Percentiles rank a stretch among this genome's conserved stretches.
Conservation (phyloP, 768 basidiomycete species). For the Trametes maxima region DNA sequence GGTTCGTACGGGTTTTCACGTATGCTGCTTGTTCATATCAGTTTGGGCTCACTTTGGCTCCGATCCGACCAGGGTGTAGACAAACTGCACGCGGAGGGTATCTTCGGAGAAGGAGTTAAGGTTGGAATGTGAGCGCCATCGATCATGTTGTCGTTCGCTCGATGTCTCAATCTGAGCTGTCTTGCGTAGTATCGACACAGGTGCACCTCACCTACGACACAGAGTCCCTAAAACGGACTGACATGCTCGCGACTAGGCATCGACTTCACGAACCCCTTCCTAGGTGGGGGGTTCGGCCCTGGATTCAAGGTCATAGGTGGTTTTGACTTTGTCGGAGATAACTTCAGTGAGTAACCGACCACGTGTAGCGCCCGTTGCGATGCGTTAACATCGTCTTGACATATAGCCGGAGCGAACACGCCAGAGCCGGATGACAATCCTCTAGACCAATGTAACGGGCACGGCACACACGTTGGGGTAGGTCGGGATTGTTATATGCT, state of each 20-base stretch:
- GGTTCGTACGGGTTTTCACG: slow-evolving; percentile 31
- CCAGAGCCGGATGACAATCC: slow-evolving; percentile 56
- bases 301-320: slow-evolving; percentile 57
- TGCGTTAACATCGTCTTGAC: slow-evolving; percentile 28
- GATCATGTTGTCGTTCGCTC: neutral
- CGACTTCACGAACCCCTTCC: slow-evolving; percentile 57
- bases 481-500: slow-evolving; percentile 18
- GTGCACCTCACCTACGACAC: slow-evolving; percentile 9
- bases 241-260: slow-evolving; percentile 37
- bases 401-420: slow-evolving; percentile 43
- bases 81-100: slow-evolving; percentile 62
- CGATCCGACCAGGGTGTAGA: slow-evolving; percentile 52
- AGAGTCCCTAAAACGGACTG: neutral
- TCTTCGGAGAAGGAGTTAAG: slow-evolving; percentile 65
- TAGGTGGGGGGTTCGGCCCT: slow-evolving; percentile 57
- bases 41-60: neutral
- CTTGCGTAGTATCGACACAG: slow-evolving; percentile 47
- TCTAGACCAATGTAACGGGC: slow-evolving; percentile 48
- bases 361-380: neutral
- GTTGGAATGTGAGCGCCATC: slow-evolving; percentile 55
- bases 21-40: no score
- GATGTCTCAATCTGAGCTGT: neutral
- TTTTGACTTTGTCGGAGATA: slow-evolving; percentile 61
- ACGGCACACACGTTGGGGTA: slow-evolving; percentile 61
- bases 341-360: slow-evolving; percentile 34